phyloP scores from a whole-genome alignment of 257 asterid genomes.

The Nemophila menziesii region DNA sequence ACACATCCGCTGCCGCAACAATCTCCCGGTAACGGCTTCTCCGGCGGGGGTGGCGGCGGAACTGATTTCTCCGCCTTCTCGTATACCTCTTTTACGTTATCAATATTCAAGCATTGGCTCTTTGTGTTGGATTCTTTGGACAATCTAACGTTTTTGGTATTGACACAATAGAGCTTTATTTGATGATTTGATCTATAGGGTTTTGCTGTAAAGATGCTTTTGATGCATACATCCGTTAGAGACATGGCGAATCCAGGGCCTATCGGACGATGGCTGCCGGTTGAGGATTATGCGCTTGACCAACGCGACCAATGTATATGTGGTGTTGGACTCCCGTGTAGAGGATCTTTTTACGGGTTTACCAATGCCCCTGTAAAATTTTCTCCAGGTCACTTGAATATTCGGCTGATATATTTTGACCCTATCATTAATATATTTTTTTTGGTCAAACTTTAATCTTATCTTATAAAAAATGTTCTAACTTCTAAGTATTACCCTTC shows the following conservation, averaged over 20 bases:
- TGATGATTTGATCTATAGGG: neutral
- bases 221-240: constrained; percentile 22
- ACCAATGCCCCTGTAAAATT: too few species aligned
- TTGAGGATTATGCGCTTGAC: neutral
- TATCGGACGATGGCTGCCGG: neutral
- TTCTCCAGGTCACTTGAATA: too few species aligned
- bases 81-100: neutral
- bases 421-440: too few species aligned
- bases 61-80: constrained; percentile 7
- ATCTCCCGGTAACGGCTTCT: constrained; percentile 70
- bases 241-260: constrained; percentile 16
- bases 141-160: neutral
- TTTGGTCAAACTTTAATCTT: too few species aligned
- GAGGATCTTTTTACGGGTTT: too few species aligned
- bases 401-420: too few species aligned
- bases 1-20: constrained; percentile 72
- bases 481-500: too few species aligned
- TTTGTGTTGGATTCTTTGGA: neutral
- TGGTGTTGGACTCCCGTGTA: constrained; percentile 3
- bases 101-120: neutral
- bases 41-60: constrained; percentile 40
- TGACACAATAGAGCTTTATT: constrained; percentile 7
- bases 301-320: neutral
- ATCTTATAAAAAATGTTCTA: too few species aligned
- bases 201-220: constrained; percentile 21